These are phyloP conservation scores for Xanthoparmelia taractica DNA, from an alignment of 495 filamentous ascomycete genomes.

Conservation along the genomic window DNA sequence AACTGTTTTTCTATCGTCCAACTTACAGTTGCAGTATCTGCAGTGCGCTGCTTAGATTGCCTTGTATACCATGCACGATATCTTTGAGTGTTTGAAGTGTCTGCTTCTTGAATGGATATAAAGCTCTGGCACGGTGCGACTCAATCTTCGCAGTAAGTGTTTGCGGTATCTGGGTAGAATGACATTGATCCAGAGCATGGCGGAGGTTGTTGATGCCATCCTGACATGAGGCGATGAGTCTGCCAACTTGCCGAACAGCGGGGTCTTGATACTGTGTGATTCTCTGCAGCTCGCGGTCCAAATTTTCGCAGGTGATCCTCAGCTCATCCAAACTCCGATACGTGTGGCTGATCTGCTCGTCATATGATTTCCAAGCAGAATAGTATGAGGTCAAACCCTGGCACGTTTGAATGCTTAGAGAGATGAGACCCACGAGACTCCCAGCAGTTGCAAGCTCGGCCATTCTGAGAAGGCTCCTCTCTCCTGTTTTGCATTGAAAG, in stretches of 20 bases:
- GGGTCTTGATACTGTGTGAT: not conserved
- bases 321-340: not conserved
- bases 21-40: not conserved
- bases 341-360: not conserved
- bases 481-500: not conserved
- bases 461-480: not conserved
- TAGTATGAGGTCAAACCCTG: not conserved
- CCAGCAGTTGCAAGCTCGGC: not conserved
- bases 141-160: not conserved
- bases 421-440: not conserved
- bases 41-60: not conserved
- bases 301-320: not conserved
- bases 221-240: not conserved
- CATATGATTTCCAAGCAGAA: not conserved
- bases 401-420: not conserved
- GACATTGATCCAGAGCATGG: not conserved
- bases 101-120: not conserved
- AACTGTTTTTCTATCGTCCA: not conserved
- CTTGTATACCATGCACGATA: not conserved
- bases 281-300: not conserved
- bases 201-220: not conserved
- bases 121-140: not conserved
- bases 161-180: not conserved
- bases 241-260: not conserved
- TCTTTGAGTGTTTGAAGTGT: not conserved